Percentiles rank a stretch among this genome's conserved stretches.
phyloP scores from a whole-genome alignment of 192 early-diverging fungal species.

The Coemansia sp. region DNA sequence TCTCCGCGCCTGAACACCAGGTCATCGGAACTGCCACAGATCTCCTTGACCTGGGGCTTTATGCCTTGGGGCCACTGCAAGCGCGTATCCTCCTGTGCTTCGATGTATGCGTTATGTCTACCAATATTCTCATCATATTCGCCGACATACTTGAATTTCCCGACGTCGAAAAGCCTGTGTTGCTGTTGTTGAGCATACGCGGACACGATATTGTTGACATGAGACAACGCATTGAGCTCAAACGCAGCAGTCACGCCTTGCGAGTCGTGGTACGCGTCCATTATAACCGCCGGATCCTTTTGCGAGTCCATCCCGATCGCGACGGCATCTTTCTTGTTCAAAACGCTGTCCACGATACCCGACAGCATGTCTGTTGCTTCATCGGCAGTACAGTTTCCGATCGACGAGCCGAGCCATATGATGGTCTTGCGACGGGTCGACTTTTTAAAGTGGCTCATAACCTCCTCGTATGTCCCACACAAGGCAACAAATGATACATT shows the following conservation, averaged over 20 bases:
- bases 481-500: slow-evolving; percentile 76
- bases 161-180: slow-evolving; percentile 58
- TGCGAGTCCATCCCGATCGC: slow-evolving; percentile 85
- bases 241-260: slow-evolving; percentile 76
- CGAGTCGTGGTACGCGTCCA: slow-evolving; percentile 83
- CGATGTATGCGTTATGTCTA: slow-evolving; percentile 80
- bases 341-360: slow-evolving; percentile 53
- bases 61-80: slow-evolving; percentile 51
- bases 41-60: slow-evolving; percentile 14
- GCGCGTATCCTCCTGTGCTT: slow-evolving; percentile 55
- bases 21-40: slow-evolving; percentile 15
- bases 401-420: slow-evolving; percentile 89
- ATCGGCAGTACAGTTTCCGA: slow-evolving; percentile 71
- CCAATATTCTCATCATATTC: slow-evolving; percentile 71
- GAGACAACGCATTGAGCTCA: slow-evolving; percentile 79
- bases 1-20: slow-evolving; percentile 69
- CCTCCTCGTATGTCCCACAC: slow-evolving; percentile 88
- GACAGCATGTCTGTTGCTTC: slow-evolving; percentile 71
- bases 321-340: slow-evolving; percentile 72
- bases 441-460: slow-evolving; percentile 59
- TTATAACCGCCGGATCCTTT: slow-evolving; percentile 69
- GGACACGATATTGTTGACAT: slow-evolving; percentile 70
- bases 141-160: slow-evolving; percentile 70
- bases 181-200: slow-evolving; percentile 23
- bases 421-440: slow-evolving; percentile 65